Base-by-base conservation (phyloP, 495 filamentous ascomycete species). In the Staphylotrichum tortipilum region DNA sequence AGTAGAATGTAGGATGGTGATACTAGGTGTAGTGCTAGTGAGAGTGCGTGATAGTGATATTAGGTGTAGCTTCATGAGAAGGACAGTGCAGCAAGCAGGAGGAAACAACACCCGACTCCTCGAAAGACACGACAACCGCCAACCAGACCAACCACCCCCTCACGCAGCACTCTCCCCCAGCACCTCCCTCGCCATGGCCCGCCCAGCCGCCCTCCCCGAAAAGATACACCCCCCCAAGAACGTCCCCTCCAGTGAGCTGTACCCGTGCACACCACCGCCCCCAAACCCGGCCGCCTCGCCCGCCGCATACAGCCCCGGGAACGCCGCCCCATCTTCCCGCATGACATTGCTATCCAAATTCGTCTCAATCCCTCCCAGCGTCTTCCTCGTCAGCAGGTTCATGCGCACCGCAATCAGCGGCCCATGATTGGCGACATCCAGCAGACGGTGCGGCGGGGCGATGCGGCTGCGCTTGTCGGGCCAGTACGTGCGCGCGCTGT, bases 211-310 rank as follows among this genome's bases (percentile, higher is more conserved):
- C 28, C 72, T 42, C 0, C 73, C 73, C 0, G 73, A 75, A 53
- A 77, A 77, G 44, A 77, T 76, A 33, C 73, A 77, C 10, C 73
- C 73, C 3, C 72, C 62, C 31, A 65, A 37, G 33, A 65, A 77
- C 6, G 72, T 77, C 11, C 74, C 74, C 58, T 78, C 73, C 9
- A 78, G 63, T 19, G 72, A 68, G 39, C 59, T 72, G 22, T 76
- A 76, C 5, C 75, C 75, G 45, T 78, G 75, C 0, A 76, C 71
- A 22, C 75, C 75, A 6, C 75, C 74, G 7, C 74, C 75, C 1
- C 75, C 75, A 40, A 78, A 78, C 5, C 75, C 75, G 7, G 75
- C 72, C 14, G 63, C 71, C 59, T 78, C 75, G n/a, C 75, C 75
- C 1, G 72, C 73, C 0, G 75, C 73, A 37, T 76, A 78, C 39